phyloP scores from a whole-genome alignment of 257 asterid genomes.

The Solanum pennellii region DNA sequence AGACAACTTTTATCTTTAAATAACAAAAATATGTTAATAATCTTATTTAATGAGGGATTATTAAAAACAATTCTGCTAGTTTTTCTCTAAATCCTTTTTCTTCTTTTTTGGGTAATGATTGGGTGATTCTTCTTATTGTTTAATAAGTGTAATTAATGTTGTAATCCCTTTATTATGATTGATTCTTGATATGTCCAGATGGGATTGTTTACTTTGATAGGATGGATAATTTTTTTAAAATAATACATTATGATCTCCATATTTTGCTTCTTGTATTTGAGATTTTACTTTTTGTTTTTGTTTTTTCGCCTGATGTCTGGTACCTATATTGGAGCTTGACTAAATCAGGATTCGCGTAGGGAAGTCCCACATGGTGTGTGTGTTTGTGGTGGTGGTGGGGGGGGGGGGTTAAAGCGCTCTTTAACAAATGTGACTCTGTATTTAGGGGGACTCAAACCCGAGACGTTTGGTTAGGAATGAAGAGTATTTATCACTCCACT shows the following conservation, averaged over 20 bases:
- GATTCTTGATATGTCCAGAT: neutral
- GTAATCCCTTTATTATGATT: neutral
- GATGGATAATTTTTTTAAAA: neutral
- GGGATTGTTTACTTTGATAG: neutral
- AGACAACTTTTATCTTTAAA: neutral
- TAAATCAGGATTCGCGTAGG: neutral
- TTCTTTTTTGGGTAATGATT: neutral
- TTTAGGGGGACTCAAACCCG: neutral
- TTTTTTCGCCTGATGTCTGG: neutral
- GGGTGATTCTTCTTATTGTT: neutral
- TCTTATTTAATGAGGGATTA: neutral
- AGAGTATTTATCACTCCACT: neutral
- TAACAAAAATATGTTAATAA: neutral
- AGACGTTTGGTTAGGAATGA: rapidly evolving
- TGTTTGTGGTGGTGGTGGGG: neutral
- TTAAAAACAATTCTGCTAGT: neutral
- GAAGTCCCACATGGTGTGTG: rapidly evolving
- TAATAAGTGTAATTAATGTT: neutral
- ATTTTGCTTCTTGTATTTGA: neutral
- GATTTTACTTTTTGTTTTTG: too few relatives aligned
- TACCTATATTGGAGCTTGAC: neutral
- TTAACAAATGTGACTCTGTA: neutral
- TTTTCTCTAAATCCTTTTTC: neutral
- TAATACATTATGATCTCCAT: neutral
- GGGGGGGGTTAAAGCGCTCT: too few relatives aligned